These are phyloP conservation scores for Lactarius hatsudake DNA, from an alignment of 768 basidiomycete genomes.

Conservation along the genomic window DNA sequence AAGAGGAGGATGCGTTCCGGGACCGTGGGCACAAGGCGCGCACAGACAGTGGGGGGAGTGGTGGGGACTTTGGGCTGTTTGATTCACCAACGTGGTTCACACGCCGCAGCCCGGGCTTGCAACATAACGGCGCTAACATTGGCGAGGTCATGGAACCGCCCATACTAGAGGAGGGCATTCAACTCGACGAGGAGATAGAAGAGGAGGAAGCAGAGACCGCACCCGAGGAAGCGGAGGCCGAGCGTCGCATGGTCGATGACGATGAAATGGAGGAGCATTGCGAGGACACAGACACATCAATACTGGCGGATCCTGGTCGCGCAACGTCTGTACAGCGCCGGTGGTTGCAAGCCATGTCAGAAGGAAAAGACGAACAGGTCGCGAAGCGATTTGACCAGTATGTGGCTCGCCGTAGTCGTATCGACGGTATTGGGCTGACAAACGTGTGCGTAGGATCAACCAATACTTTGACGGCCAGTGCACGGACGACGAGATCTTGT, in stretches of 20 bases:
- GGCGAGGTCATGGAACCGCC: conserved; percentile 38
- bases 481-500: conserved; percentile 93
- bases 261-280: conserved; percentile 42
- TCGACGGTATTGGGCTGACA: background rate
- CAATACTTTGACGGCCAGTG: conserved; percentile 92
- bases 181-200: conserved; percentile 33
- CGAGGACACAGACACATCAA: conserved; percentile 52
- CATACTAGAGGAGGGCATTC: conserved; percentile 35
- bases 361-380: conserved; percentile 68
- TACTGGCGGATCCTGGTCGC: conserved; percentile 80
- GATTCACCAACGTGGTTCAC: conserved; percentile 39
- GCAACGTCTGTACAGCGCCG: conserved; percentile 75
- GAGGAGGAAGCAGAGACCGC: conserved; percentile 32
- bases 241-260: conserved; percentile 37
- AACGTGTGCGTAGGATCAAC: conserved; percentile 57
- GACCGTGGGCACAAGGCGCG: conserved; percentile 9
- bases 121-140: background rate
- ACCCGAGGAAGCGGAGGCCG: conserved; percentile 33
- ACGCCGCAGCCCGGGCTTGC: conserved; percentile 44
- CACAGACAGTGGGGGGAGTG: conserved; percentile 14
- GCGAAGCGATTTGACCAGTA: conserved; percentile 77
- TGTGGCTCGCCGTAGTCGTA: conserved; percentile 30
- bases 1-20: conserved; percentile 22
- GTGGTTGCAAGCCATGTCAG: conserved; percentile 91
- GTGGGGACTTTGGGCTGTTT: conserved; percentile 18